Base-by-base conservation (phyloP, 2,329 filamentous ascomycete genomes). In the Sphaerulina musiva region DNA sequence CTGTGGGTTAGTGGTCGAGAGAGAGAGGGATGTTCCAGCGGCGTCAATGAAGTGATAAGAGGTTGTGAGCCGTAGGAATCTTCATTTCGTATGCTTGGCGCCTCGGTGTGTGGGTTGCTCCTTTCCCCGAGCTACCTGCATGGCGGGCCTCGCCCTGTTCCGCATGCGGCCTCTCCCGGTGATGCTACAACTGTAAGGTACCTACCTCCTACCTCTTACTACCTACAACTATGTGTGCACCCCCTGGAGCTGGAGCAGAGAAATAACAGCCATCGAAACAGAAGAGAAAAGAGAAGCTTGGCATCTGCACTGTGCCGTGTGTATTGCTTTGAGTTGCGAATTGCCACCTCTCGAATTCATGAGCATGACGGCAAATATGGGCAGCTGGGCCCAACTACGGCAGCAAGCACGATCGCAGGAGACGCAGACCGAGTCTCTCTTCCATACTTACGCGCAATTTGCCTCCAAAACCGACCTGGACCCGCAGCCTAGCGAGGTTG, bases 371-470 rank as follows among this genome's bases (percentile, higher is more conserved):
- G 73, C 76, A 44, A 75, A 80, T 39, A 54, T 59, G 43, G 59
- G 55, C 23, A 67, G 90, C 74, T 98, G 93, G 93, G 85, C 89
- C 67, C 90, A 96, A 75, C 80, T 97, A 63, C 87, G 93, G 66
- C 90, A 96, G 71, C 92, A 97, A 74, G 89, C 90, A 58, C 81
- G 93, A 66, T 82, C 84, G 43, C 78, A 96, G 59, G 93, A 98
- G 73, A 89, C 86, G 57, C 92, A 96, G 89, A 95, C 91, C 45
- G 90, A 96, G 73, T 83, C 81, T 57, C 75, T 87, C 54, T 89
- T 91, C 70, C 86, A 90, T 66, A 84, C 77, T 57, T 98, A 95
- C 70, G 93, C 93, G 12, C 92, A 97, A 71, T 96, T 90, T 76
- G 86, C 89, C 14, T 83, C 87, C 14, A 82, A 86, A 55, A 76